These are phyloP conservation scores for Tephrocybe sp. DNA, from an alignment of 768 basidiomycete genomes.

Conservation along the genomic window DNA sequence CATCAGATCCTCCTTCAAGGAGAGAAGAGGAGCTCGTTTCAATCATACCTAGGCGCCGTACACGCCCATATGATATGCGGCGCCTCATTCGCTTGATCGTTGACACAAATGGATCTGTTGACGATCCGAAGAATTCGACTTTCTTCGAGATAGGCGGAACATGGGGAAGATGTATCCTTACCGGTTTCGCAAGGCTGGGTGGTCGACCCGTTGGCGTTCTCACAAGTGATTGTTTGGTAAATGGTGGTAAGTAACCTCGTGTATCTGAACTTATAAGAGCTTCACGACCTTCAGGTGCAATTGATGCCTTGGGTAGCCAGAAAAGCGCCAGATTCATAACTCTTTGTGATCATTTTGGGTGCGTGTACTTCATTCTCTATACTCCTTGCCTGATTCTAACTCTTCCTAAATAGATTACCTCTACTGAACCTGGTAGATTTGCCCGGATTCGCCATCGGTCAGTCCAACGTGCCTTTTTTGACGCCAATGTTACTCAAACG, in stretches of 20 bases:
- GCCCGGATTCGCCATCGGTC: constrained; percentile 40
- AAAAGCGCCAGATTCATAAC: constrained; percentile 37
- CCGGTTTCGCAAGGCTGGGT: constrained; percentile 36
- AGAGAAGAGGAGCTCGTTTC: constrained; percentile 33
- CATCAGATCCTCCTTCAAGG: constrained; percentile 26
- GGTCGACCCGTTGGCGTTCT: constrained; percentile 36
- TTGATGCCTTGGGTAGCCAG: constrained; percentile 39
- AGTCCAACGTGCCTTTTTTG: background rate
- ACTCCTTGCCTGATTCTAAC: background rate
- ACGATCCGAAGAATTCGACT: constrained; percentile 10
- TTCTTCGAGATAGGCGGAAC: constrained; percentile 39
- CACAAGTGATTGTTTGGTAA: constrained; percentile 37
- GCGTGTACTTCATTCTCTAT: background rate
- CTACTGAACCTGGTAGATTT: constrained; percentile 41
- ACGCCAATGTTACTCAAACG: background rate
- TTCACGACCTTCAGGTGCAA: constrained; percentile 27
- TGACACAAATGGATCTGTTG: constrained; percentile 21
- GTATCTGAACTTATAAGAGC: background rate
- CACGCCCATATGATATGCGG: constrained; percentile 36
- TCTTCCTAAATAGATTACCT: constrained; percentile 36
- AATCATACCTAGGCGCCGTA: constrained; percentile 36
- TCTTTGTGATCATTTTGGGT: constrained; percentile 43
- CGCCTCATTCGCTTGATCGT: constrained; percentile 33
- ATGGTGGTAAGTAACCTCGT: constrained; percentile 29
- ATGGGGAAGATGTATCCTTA: constrained; percentile 38